Base-by-base conservation (phyloP, 208 protist species). In the Wallacemonas sp. region DNA sequence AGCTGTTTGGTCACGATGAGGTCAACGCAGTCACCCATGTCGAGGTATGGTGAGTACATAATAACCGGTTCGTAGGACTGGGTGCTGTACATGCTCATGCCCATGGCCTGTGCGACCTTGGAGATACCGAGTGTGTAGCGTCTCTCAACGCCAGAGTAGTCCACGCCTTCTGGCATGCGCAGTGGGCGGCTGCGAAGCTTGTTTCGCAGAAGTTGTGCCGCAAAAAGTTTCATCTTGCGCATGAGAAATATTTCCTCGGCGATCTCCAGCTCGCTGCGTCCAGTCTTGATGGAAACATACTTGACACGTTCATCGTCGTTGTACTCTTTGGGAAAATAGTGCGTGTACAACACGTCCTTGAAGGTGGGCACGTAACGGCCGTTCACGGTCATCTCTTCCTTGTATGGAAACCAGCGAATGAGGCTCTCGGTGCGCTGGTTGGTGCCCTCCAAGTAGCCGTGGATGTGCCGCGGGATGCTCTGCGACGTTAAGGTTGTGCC, bases 171-270 rank as follows among this genome's bases (percentile, higher is more conserved):
- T 11, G 85, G 89, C 84, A 92, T 89, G 0, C 86, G 78, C 33
- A 92, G 67, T 0, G 86, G 84, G 19, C 80, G 80, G 56, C 69
- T 88, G 8, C 79, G 76, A 49, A 95, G 70, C 61, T 92, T 91
- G 51, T 92, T 92, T 5, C 89, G 80, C 36, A 95, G 68, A 28
- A 92, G 69, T 66, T 95, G 85, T 1, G 89, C 83, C 0, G 77
- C 75, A 68, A 92, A 91, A 2, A 95, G 76, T 51, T 88, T 88
- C 68, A 95, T 92, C 63, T 92, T 91, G 24, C 89, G 80, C 89
- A 95, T 95, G 14, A 92, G 73, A 67, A 88, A 95, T n/a, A 95
- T 80, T 65, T 95, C 85, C 41, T 92, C 86, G 1, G 89, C 89
- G 11, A 95, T 68, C 55, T 95, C 85, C 46, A 92, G 44, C 66